Conservation (phyloP, 2,329 filamentous ascomycete species). For the Fusarium avenaceum region DNA sequence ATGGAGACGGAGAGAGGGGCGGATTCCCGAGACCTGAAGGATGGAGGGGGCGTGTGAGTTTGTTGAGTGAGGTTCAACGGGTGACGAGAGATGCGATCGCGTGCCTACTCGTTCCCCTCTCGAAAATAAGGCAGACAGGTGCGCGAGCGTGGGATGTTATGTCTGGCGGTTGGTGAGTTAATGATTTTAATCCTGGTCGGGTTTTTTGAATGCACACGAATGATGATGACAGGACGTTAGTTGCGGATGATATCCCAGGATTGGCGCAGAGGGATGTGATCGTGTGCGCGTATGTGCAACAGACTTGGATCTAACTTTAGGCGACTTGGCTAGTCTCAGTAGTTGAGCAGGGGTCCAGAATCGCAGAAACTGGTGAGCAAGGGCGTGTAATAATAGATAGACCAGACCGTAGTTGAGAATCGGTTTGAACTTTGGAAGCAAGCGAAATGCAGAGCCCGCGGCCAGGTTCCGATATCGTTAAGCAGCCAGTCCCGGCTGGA, state of each 20-base stretch:
- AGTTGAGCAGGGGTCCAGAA: conserved; percentile 34
- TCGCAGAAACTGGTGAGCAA: conserved; percentile 17
- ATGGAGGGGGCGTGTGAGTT: conserved; percentile 45
- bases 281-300: conserved; percentile 39
- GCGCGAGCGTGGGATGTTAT: conserved; percentile 43
- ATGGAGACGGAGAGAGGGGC: conserved; percentile 42
- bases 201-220: conserved; percentile 33
- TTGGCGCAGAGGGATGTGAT: conserved; percentile 36
- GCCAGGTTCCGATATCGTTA: conserved; percentile 19
- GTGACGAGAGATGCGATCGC: conserved; percentile 45
- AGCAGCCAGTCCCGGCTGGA: conserved; percentile 10
- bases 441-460: conserved; percentile 9
- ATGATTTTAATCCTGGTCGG: conserved; percentile 22
- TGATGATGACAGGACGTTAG: conserved; percentile 29
- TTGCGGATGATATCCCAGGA: conserved; percentile 26
- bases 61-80: conserved; percentile 32
- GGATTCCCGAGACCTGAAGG: conserved; percentile 38
- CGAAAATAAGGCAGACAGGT: conserved; percentile 8
- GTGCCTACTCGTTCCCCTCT: conserved; percentile 41
- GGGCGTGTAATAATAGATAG: conserved; percentile 17
- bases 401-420: conserved; percentile 21
- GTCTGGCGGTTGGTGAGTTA: conserved; percentile 28
- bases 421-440: conserved; percentile 9
- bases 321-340: conserved; percentile 27
- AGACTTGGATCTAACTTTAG: conserved; percentile 42